Conservation (phyloP, 2,329 filamentous ascomycete genomes). For the Tolypocladium endophyticum region DNA sequence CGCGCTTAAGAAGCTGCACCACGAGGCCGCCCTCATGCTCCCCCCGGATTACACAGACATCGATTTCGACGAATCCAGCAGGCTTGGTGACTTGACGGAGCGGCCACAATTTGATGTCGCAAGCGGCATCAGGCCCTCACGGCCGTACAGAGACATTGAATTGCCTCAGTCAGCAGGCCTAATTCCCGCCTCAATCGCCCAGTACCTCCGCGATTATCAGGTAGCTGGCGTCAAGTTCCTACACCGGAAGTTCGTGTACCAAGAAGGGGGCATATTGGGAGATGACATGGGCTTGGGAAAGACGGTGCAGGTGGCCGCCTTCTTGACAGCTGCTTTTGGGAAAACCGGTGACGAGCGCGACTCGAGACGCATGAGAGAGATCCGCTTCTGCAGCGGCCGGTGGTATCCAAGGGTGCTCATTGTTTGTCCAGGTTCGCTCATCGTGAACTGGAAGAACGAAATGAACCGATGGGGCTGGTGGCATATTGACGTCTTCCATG, state of each 20-base stretch:
- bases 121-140: constrained; percentile 50
- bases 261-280: constrained; percentile 80
- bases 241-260: constrained; percentile 81
- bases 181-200: constrained; percentile 81
- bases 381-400: constrained; percentile 48
- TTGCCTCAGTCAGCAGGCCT: constrained; percentile 66
- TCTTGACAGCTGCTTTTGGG: constrained; percentile 83
- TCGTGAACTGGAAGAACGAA: constrained; percentile 86
- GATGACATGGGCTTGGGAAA: constrained; percentile 98
- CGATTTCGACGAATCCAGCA: constrained; percentile 46
- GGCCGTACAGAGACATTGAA: constrained; percentile 63
- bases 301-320: constrained; percentile 90
- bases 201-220: constrained; percentile 88
- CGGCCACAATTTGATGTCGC: constrained; percentile 54
- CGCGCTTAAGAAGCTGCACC: constrained; percentile 42
- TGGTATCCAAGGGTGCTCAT: constrained; percentile 78
- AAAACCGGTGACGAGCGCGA: constrained; percentile 89
- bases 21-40: constrained; percentile 59
- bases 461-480: constrained; percentile 91
- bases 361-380: constrained; percentile 75
- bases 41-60: constrained; percentile 71
- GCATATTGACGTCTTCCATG: constrained; percentile 77
- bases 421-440: constrained; percentile 78
- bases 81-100: constrained; percentile 38
- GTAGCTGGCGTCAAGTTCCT: constrained; percentile 76